Evolutionary conservation across 176 grass and related monocot genomes (phyloP), one percentile per base, ranked within the genome.

Genomic region (Phoenix dactylifera): DNA sequence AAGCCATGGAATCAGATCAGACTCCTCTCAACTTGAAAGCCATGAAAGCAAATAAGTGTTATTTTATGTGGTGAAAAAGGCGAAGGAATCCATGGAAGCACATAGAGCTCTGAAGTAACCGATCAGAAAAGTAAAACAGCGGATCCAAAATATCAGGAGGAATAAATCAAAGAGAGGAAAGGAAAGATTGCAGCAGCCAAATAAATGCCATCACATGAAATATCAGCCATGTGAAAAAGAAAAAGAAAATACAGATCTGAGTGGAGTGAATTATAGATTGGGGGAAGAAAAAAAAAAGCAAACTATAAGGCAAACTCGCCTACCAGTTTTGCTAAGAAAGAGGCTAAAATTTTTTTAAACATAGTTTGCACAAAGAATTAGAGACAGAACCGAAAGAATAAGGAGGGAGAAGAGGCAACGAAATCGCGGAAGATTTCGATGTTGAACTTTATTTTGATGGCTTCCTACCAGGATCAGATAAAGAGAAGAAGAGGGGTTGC

Each of bases 11-110:
- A 44, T 44, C 10, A 56, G 20, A 68, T 15, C 48, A 22, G 23
- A 29, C 16, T 26, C 58, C 25, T 19, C 18, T 2, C 16, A 61
- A n/a, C 7, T 12, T 7, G 9, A 66, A 22, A 35, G 19, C 1
- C 0, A 15, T 4, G 12, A 30, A 63, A 19, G 15, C 16, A 50
- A 29, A 30, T 3, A 17, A 32, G 58, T 82, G 54, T 91, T 81
- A 97, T 91, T 97, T 97, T 88, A 91, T 97, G 92, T 85, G 64
- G 24, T 58, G 9, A 58, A 58, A 76, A 69, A 50, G 14, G 58
- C 52, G 23, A 71, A 60, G 39, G 25, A 26, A 64, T 54, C 53
- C 26, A 12, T 26, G 67, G 22, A 57, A 44, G 35, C 9, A 14
- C 1, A 14, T 44, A 44, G 10, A 44, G 10, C 35, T 44, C 14